Conservation (phyloP, 1,284 basidiomycete species). For the Veloboletus limbatus region DNA sequence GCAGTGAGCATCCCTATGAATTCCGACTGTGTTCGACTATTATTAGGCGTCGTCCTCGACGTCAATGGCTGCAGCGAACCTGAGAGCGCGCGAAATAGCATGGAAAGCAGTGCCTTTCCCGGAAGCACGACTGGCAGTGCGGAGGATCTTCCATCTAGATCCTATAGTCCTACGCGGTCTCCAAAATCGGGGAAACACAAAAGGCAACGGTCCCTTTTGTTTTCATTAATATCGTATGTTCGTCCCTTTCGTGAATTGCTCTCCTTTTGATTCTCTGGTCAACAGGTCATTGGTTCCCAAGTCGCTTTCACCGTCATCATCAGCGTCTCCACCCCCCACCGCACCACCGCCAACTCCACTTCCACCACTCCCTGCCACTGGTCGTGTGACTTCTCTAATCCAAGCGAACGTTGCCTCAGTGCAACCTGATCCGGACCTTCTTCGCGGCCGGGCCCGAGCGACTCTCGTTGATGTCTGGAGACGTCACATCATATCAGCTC, state of each 20-base stretch:
- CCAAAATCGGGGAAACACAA: conserved; percentile 41
- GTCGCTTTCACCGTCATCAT: conserved; percentile 26
- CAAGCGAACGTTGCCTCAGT: conserved; percentile 20
- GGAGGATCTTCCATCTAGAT: conserved; percentile 10
- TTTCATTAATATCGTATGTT: conserved; percentile 61
- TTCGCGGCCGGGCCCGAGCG: conserved; percentile 71
- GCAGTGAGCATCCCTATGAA: conserved; percentile 48
- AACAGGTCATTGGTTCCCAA: conserved; percentile 40
- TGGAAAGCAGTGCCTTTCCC: conserved; percentile 37
- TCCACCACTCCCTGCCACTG: conserved; percentile 19
- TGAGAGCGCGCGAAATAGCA: conserved; percentile 29
- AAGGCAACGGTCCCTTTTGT: conserved; percentile 63
- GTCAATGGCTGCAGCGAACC: conserved; percentile 45
- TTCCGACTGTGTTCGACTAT: conserved; percentile 40
- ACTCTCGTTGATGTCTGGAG: conserved; percentile 74
- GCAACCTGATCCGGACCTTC: conserved; percentile 36
- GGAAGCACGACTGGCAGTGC: conserved; percentile 20
- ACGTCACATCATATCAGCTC: conserved; percentile 57
- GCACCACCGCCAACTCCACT: conserved; percentile 30
- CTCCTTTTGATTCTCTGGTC: conserved; percentile 6
- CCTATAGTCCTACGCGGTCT: conserved; percentile 15
- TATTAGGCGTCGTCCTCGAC: conserved; percentile 51
- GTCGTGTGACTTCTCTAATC: conserved; percentile 11
- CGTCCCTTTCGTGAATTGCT: neutral
- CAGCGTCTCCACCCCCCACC: conserved; percentile 28